Evolutionary conservation across 2,329 filamentous ascomycete species (phyloP), one percentile per base, ranked within the genome.

Genomic region (Myotisia sp.): DNA sequence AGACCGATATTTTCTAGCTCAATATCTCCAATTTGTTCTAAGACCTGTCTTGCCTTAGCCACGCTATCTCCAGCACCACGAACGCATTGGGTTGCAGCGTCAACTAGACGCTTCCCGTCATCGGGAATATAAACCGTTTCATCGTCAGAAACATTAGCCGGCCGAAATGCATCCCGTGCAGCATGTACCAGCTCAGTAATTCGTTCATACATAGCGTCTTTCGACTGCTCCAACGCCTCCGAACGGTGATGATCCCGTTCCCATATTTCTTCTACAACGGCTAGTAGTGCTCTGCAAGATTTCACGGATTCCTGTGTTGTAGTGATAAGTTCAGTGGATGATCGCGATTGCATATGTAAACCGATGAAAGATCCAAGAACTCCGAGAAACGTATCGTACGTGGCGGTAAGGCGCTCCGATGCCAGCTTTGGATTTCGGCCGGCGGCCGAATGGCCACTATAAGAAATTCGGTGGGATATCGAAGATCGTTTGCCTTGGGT

Each of bases 351-450:
- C 40, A 94, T 67, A 55, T 94, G 84, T 37, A 94, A 69, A 10
- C 90, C 90, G 52, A 95, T 87, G 54, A 95, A 93, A 3, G 84
- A 92, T 33, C 83, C 87, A 33, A 98, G 72, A 50, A 86, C 80
- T 5, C 86, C 90, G 34, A 98, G 64, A 50, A 95, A 93, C 5
- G 73, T 74, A 59, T 95, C 86, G 59, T 94, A 85, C 33, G 76
- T 80, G 32, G 71, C 66, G 48, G 75, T 79, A 31, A 95, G 70
- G 45, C 77, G 77, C 54, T 86, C 80, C 2, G 86, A 93, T 21
- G 90, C 82, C 39, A 94, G 67, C 47, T 81, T 79, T 40, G 76
- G 71, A 42, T 76, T 72, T 42, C 70, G 68, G 21, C 69, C 68
- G 22, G 69, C 62, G 26, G 73, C 67, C 28, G 76, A 73, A 19